Base-by-base conservation (phyloP, 2,329 filamentous ascomycete genomes). In the Colletotrichum incanum region DNA sequence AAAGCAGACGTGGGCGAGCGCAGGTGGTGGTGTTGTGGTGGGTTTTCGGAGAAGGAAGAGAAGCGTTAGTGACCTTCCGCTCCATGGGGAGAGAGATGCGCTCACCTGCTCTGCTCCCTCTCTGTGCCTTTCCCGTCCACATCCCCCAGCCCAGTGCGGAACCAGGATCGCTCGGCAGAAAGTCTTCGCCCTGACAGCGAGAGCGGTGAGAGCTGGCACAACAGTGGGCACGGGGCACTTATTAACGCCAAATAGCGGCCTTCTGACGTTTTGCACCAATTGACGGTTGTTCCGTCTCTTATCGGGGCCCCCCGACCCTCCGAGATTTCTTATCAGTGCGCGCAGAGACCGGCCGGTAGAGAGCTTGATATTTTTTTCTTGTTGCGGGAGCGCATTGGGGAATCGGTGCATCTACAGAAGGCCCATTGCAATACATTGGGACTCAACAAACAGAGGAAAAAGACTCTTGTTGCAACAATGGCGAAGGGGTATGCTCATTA, bases 141-240 rank as follows among this genome's bases (percentile, higher is more conserved):
- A 41, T 20, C 43, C 50, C 60, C 67, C 52, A 56, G 54, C 54
- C 54, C 20, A 50, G 64, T 71, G 71, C 73, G 71, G 70, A 69
- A 74, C 70, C 70, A 73, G 72, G 58, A 74, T 74, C 69, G 52
- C 58, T 73, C 71, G 73, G 73, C 73, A 74, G 73, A 74, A 74
- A 69, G 72, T 59, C 60, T 65, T 69, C 43, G 56, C 65, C 65
- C 45, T 71, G 60, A 73, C 50, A 55, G 68, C 50, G 45, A 74
- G 69, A 71, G 73, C 73, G 73, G 73, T 74, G 72, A 74, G 68
- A 16, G n/a, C 49, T 56, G 67, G 68, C 71, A 73, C 45, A 66
- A 74, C 67, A 72, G 61, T 55, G 67, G 58, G 73, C 63, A 67
- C 60, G 62, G 64, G 54, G 73, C 68, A 66, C 56, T 58, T 72